A percentile compares a stretch with the other conserved stretches of the same genome.
These are phyloP conservation scores for Neobulgaria alba DNA, from an alignment of 2,329 filamentous ascomycete species.

Conservation along the genomic window DNA sequence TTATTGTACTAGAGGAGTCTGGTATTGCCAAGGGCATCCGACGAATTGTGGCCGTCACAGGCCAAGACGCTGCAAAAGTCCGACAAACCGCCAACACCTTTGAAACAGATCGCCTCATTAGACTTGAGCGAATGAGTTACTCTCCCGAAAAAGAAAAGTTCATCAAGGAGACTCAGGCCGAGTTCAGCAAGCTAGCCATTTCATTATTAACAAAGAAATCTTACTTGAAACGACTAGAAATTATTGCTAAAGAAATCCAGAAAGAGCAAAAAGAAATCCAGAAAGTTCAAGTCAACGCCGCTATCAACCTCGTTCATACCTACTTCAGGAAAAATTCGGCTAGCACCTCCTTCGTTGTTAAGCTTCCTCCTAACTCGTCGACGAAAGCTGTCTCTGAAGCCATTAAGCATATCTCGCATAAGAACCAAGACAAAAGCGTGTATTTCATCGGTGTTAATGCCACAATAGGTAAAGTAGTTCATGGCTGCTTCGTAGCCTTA, in stretches of 20 bases:
- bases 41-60: constrained; percentile 89
- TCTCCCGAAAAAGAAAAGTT: constrained; percentile 71
- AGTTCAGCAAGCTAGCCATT: constrained; percentile 73
- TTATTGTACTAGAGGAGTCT: constrained; percentile 86
- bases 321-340: constrained; percentile 69
- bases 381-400: constrained; percentile 81
- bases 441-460: constrained; percentile 74
- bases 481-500: constrained; percentile 83
- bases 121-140: constrained; percentile 63
- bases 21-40: constrained; percentile 98
- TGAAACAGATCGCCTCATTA: constrained; percentile 51
- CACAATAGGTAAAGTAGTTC: constrained; percentile 63
- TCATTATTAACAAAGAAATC: constrained; percentile 77
- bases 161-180: constrained; percentile 68
- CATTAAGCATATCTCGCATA: constrained; percentile 76
- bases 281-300: constrained; percentile 84
- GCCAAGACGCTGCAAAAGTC: constrained; percentile 74
- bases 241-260: constrained; percentile 72
- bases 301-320: constrained; percentile 67
- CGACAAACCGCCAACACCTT: constrained; percentile 74
- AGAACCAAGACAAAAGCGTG: constrained; percentile 81
- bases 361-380: constrained; percentile 71
- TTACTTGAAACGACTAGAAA: constrained; percentile 68
- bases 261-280: constrained; percentile 89
- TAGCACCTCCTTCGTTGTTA: constrained; percentile 60